Percentiles rank a stretch among this genome's conserved stretches.
Conservation (phyloP, 1,284 basidiomycete genomes). For the Tilletiaria anomala region DNA sequence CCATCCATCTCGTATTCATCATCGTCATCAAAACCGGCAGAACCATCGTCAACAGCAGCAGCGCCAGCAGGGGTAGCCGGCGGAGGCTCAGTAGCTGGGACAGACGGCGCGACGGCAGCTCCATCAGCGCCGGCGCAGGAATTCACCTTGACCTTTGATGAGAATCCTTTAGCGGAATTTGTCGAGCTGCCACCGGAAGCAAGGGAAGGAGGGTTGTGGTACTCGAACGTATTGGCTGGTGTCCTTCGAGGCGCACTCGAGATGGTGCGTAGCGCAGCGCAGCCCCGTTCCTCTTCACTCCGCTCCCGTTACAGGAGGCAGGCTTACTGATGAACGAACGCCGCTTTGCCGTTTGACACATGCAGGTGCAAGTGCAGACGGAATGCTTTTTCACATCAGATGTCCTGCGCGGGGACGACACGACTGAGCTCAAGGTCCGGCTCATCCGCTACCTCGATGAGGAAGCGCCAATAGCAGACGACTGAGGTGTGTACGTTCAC, state of each 20-base stretch:
- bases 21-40: constrained; percentile 34
- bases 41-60: no score
- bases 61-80: constrained; percentile 1
- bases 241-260: constrained; percentile 84
- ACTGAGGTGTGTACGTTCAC: no score
- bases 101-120: background rate
- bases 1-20: constrained; percentile 46
- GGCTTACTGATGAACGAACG: background rate
- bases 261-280: constrained; percentile 90
- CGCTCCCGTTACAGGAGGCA: background rate
- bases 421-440: constrained; percentile 80
- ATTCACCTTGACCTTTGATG: constrained; percentile 76
- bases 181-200: constrained; percentile 91
- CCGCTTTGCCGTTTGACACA: background rate
- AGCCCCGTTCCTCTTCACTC: no score
- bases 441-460: constrained; percentile 86
- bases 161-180: constrained; percentile 93
- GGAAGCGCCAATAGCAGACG: constrained; percentile 47
- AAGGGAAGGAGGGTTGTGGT: constrained; percentile 60
- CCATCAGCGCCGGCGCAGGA: constrained; percentile 24
- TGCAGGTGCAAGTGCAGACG: constrained; percentile 95
- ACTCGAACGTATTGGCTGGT: constrained; percentile 86
- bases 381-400: constrained; percentile 80
- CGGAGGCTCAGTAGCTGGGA: no score
- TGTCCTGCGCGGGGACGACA: constrained; percentile 77